Base-by-base conservation (phyloP, 2,329 filamentous ascomycete genomes). In the Ambrosiella beaveri region DNA sequence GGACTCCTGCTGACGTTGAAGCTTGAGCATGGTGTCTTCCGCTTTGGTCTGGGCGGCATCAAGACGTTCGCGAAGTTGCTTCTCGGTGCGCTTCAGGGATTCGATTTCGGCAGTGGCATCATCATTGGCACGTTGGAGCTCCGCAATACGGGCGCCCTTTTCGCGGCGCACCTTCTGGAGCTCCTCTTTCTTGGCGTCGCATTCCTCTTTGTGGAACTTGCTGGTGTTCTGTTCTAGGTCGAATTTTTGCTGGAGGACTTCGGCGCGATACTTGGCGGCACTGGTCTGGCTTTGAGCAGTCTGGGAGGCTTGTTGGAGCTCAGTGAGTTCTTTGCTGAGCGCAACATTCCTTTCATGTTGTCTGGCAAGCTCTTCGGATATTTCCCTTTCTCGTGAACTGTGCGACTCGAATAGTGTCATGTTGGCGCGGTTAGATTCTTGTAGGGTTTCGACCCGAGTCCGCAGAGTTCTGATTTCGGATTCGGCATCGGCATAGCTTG, bases 141-240 rank as follows among this genome's bases (percentile, higher is more conserved):
- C 87, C 7, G 89, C 80, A 64, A 97, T 88, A 44, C 87, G 85
- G 1, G 88, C 84, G 62, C 87, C 87, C 75, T 96, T 97, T 68
- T 98, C 93, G 67, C 95, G 97, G 62, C 93, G 82, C 70, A 86
- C 91, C 66, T 90, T 95, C 63, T 91, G 79, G 53, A 88, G 82
- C 67, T 98, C 93, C 7, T 84, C 80, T 62, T 80, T 84, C 72
- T 95, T 95, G 0, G 87, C 90, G 73, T 95, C 91, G 19, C 97
- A 78, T 69, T 98, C 93, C 47, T 78, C 82, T 66, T 96, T 88
- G 58, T 93, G 85, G 86, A 89, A 98, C 65, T 97, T 91, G 63
- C 88, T 87, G 72, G 89, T 95, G 65, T 85, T 86, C 68, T 88
- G 89, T 15, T 91, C 81, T 58, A 94, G 76, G 47, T 95, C 88